Conservation (phyloP, 805 yeast species). For the Lachancea dasiensis region DNA sequence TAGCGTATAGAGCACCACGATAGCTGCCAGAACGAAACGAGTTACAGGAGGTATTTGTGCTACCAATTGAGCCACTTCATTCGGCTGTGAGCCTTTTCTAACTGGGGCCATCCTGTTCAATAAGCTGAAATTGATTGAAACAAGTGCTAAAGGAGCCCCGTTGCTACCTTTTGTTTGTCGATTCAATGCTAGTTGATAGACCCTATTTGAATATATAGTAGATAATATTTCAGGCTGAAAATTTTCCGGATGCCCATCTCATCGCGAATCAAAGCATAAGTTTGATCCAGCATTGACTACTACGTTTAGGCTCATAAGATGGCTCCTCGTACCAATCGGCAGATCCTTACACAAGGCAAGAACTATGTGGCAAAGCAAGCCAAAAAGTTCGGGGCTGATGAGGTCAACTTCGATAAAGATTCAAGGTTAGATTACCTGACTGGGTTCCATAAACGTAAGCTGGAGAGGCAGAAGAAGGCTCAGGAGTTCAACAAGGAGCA, state of each 20-base stretch:
- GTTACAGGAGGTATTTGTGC: constrained; percentile 54
- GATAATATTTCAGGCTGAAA: too few species aligned
- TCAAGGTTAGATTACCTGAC: constrained; percentile 81
- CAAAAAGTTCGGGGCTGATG: constrained; percentile 66
- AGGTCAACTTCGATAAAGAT: constrained; percentile 76
- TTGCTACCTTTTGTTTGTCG: too few species aligned
- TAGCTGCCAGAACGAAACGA: constrained; percentile 42
- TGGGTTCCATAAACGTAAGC: constrained; percentile 91
- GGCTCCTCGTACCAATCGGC: constrained; percentile 51
- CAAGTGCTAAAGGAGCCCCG: too few species aligned
- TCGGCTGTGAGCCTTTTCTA: constrained; percentile 2
- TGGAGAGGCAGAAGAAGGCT: constrained; percentile 84
- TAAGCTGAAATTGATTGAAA: too few species aligned
- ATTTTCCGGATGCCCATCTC: constrained; percentile 4
- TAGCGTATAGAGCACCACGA: constrained; percentile 42
- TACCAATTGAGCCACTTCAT: constrained; percentile 8
- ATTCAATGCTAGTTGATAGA: too few species aligned
- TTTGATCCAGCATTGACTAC: background rate
- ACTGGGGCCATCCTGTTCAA: too few species aligned
- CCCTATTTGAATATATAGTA: too few species aligned
- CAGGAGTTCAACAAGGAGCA: constrained; percentile 69
- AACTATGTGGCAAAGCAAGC: constrained; percentile 65
- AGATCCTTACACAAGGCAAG: constrained; percentile 82
- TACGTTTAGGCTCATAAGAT: constrained; percentile 7
- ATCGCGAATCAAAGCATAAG: background rate